Evolutionary conservation across 2,329 filamentous ascomycete genomes (phyloP).

Genomic region (Amesomyces nigricolor): DNA sequence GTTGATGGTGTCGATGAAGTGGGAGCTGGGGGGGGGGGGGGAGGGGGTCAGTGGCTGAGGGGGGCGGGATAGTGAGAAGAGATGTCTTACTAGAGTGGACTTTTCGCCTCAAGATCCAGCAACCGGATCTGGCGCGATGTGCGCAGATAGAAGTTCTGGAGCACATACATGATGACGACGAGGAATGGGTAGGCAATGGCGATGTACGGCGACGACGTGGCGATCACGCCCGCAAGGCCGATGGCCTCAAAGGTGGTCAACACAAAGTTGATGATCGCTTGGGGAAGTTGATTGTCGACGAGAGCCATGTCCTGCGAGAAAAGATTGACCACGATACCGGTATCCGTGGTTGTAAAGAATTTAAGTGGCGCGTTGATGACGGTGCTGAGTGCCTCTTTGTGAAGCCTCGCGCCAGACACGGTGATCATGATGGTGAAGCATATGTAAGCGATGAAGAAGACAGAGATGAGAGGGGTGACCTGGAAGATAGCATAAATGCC

Average conservation of each 20-base stretch:
- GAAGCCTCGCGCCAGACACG: constrained; percentile 25
- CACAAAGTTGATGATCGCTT: neutral
- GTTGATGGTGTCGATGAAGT: constrained; percentile 52
- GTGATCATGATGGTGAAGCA: constrained; percentile 23
- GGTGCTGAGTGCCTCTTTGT: constrained; percentile 29
- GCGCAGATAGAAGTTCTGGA: constrained; percentile 54
- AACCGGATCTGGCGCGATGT: constrained; percentile 56
- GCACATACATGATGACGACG: constrained; percentile 39
- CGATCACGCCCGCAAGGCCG: constrained; percentile 29
- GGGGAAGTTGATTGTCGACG: constrained; percentile 27
- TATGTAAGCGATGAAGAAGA: constrained; percentile 24
- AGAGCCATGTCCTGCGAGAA: constrained; percentile 41
- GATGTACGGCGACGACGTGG: constrained; percentile 28
- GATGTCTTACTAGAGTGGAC: constrained; percentile 46
- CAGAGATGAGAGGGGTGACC: constrained; percentile 14
- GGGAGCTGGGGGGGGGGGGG: constrained; percentile 28
- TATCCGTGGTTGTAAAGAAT: constrained; percentile 35
- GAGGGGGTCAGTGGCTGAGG: neutral
- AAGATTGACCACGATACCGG: constrained; percentile 33
- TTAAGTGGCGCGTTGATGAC: constrained; percentile 32
- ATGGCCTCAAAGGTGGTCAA: constrained; percentile 21
- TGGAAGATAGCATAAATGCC: constrained; percentile 30
- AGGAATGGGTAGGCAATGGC: constrained; percentile 46
- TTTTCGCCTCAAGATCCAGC: constrained; percentile 57
- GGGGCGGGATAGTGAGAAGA: neutral